A percentile compares a stretch with the other conserved stretches of the same genome.
Evolutionary conservation across 345 rosid genomes (phyloP).

Genomic region (Boechera divaricarpa): DNA sequence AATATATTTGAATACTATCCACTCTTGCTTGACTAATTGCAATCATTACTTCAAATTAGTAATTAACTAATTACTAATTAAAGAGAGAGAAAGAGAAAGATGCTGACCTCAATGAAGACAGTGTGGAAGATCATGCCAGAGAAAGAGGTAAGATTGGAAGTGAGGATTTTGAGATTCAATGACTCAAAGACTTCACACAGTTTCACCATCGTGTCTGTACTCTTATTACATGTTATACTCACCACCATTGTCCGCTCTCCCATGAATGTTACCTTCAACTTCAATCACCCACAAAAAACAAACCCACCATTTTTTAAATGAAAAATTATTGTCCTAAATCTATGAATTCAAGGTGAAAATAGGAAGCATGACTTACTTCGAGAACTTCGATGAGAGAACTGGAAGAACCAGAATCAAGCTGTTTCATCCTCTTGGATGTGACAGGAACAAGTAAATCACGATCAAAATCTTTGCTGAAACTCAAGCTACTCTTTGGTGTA

Average conservation of each 20-base stretch:
- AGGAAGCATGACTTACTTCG: slow-evolving; percentile 42
- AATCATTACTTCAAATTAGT: slow-evolving; percentile 30
- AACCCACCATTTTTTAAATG: not conserved
- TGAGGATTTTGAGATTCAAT: slow-evolving; percentile 73
- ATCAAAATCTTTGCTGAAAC: slow-evolving; percentile 53
- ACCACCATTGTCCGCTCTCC: slow-evolving; percentile 75
- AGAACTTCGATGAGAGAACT: slow-evolving; percentile 69
- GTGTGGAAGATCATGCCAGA: slow-evolving; percentile 82
- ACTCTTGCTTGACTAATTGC: slow-evolving; percentile 35
- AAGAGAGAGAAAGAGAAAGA: slow-evolving; percentile 4
- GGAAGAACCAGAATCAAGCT: slow-evolving; percentile 52
- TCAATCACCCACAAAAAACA: slow-evolving; percentile 23
- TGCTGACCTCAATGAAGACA: slow-evolving; percentile 76
- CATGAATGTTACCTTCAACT: slow-evolving; percentile 79
- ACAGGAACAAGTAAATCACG: slow-evolving; percentile 61
- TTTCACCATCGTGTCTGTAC: slow-evolving; percentile 85
- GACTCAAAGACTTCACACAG: slow-evolving; percentile 86
- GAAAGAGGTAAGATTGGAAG: slow-evolving; percentile 73
- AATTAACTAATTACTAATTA: too few relatives aligned
- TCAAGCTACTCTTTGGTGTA: slow-evolving; percentile 46
- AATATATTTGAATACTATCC: slow-evolving; percentile 27
- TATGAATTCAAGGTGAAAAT: not conserved
- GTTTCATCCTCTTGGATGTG: slow-evolving; percentile 76
- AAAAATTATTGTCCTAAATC: not conserved
- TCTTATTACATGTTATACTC: slow-evolving; percentile 80